Base-by-base conservation (phyloP, 805 yeast species). In the Saturnispora dispora region DNA sequence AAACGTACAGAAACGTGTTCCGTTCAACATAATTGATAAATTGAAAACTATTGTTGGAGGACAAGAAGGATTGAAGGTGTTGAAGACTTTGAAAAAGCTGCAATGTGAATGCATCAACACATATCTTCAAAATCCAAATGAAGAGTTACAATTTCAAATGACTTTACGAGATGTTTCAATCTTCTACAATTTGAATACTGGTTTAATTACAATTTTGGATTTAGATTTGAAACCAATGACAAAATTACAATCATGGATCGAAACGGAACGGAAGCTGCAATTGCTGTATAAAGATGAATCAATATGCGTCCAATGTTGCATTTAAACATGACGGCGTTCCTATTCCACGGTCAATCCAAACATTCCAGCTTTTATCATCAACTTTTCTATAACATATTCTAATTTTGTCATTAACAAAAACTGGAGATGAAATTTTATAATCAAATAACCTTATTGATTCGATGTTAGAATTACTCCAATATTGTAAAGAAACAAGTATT, bases 401-500 rank as follows among this genome's bases (percentile, higher is more conserved):
- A n/a, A 69, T 46, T 13, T 56, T 51, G 27, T 73, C 73, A 44
- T 67, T 68, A 1, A 72, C 74, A 57, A 76, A 75, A 46, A 77
- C 65, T 1, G 87, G 85, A 44, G 64, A 67, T 33, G 70, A 58
- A 48, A 79, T 79, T 48, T 73, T 73, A 64, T 82, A 82, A 36
- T 60, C 67, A 53, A 82, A 66, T 10, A 54, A 45, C n/a, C 55
- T 51, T 0, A 45, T 35, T 3, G 22, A 6, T 1, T 52, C 49
- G 5, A 50, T 20, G 11, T 47, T 22, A 15, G 45, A 27, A 7
- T 58, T 51, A 7, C 28, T 9, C 65, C 64, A 64, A 52, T 81
- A 82, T 51, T 78, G 76, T 32, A 87, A 62, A 36, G 81, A 57
- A 37, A 85, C 55, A 8, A 84, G 81, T 1, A 85, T 75, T 52